Conservation (phyloP, 2,329 filamentous ascomycete genomes). For the Aspergillus costaricaensis region DNA sequence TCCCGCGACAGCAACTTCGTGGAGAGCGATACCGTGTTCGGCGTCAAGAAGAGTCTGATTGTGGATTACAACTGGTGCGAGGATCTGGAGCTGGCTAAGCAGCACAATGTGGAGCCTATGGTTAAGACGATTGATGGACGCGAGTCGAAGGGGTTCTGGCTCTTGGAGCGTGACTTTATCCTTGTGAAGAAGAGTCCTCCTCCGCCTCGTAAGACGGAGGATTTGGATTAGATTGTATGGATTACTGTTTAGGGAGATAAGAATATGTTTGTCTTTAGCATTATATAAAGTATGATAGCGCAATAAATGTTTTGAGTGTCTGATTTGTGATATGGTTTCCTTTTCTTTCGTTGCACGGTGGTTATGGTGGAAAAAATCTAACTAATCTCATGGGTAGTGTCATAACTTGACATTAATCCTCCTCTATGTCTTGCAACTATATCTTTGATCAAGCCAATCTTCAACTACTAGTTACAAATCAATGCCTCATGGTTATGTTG, state of each 20-base stretch:
- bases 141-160: conserved; percentile 7
- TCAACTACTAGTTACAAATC: too few relatives aligned
- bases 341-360: neutral
- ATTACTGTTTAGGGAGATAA: neutral
- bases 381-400: too few relatives aligned
- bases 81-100: conserved; percentile 25
- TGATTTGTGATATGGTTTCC: neutral
- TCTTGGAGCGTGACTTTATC: conserved; percentile 7
- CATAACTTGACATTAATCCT: too few relatives aligned
- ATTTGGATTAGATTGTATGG: neutral
- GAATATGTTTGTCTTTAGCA: neutral
- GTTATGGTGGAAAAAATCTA: too few relatives aligned
- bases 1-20: conserved; percentile 32
- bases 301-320: neutral
- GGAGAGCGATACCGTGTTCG: conserved; percentile 33
- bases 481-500: too few relatives aligned
- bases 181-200: conserved; percentile 7
- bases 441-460: too few relatives aligned
- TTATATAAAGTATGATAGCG: neutral
- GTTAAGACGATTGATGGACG: neutral
- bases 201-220: conserved; percentile 3
- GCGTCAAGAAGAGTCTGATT: conserved; percentile 33
- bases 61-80: conserved; percentile 28
- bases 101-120: conserved; percentile 20
- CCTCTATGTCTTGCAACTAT: too few relatives aligned